Percentiles rank a stretch among this genome's conserved stretches.
These are phyloP conservation scores for Paspalum notatum DNA, from an alignment of 176 grass and related monocot species.

Conservation along the genomic window DNA sequence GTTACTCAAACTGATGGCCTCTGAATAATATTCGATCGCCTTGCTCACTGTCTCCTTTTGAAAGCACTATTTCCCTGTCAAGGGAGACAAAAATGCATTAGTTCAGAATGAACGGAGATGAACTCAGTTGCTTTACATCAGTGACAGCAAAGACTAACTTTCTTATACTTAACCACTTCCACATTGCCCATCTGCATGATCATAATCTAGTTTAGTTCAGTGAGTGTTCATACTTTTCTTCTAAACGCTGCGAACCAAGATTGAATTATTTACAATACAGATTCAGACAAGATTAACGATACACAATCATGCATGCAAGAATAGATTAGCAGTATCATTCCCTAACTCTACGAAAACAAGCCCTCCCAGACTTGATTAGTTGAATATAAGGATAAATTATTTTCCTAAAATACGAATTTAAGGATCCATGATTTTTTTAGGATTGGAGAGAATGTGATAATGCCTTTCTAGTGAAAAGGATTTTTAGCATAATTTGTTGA, in stretches of 20 bases:
- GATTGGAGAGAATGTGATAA: not conserved
- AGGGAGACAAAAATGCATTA: slow-evolving; percentile 1
- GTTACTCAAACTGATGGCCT: slow-evolving; percentile 73
- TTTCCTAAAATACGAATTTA: slow-evolving; percentile 23
- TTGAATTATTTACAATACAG: not conserved
- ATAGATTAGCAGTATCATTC: not conserved
- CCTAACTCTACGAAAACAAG: not conserved
- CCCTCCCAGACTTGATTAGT: not conserved
- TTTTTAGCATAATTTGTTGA: not conserved
- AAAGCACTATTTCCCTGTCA: slow-evolving; percentile 89
- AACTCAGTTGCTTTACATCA: not conserved
- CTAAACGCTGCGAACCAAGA: not conserved
- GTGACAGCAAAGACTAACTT: too few species aligned
- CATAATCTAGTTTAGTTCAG: not conserved
- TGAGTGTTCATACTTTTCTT: slow-evolving; percentile 12
- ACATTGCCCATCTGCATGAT: not conserved
- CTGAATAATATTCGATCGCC: slow-evolving; percentile 80
- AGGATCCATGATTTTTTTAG: not conserved
- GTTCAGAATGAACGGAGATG: not conserved
- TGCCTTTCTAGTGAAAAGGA: too few species aligned
- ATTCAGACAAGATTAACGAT: slow-evolving; percentile 6
- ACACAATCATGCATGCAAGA: slow-evolving; percentile 9
- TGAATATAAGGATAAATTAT: not conserved
- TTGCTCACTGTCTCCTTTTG: slow-evolving; percentile 83
- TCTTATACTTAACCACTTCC: too few species aligned